These are phyloP conservation scores for Barnettozyma vustinii DNA, from an alignment of 805 yeast species.

Conservation along the genomic window DNA sequence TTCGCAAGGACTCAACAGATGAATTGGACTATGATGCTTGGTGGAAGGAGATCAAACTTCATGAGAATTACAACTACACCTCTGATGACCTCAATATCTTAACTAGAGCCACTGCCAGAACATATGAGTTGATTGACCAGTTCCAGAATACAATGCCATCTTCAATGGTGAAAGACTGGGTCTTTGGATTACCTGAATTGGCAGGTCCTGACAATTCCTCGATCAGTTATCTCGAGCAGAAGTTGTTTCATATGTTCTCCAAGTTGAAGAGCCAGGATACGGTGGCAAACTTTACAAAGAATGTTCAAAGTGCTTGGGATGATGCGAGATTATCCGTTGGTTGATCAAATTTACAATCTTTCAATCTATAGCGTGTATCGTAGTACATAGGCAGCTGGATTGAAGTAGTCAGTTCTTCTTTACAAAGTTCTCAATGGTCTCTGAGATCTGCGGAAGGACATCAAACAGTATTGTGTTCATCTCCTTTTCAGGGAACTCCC, in stretches of 20 bases:
- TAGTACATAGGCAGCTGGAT: neutral
- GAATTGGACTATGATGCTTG: slow-evolving; percentile 31
- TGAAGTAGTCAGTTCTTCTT: slow-evolving; percentile 38
- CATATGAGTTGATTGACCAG: slow-evolving; percentile 17
- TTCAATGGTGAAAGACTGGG: slow-evolving; percentile 18
- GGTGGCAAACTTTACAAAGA: neutral
- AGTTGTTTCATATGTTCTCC: slow-evolving; percentile 5
- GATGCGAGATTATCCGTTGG: neutral
- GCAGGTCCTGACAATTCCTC: slow-evolving; percentile 2
- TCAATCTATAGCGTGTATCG: neutral
- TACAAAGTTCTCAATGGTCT: slow-evolving; percentile 34
- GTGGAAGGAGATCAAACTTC: slow-evolving; percentile 42
- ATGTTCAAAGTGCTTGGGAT: slow-evolving; percentile 9
- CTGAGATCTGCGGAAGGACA: slow-evolving; percentile 37
- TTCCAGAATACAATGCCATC: slow-evolving; percentile 7
- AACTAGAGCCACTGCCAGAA: slow-evolving; percentile 26
- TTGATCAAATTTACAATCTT: neutral
- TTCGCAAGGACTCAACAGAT: slow-evolving; percentile 12
- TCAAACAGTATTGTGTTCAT: slow-evolving; percentile 32
- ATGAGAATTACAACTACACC: slow-evolving; percentile 44
- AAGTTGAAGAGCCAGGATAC: slow-evolving; percentile 3
- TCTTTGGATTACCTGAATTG: slow-evolving; percentile 13
- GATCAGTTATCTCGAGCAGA: slow-evolving; percentile 8
- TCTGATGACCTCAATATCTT: slow-evolving; percentile 32
- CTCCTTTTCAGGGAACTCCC: slow-evolving; percentile 44